Evolutionary conservation across 257 asterid species (phyloP).

Genomic region (Solanum tarapatanum): DNA sequence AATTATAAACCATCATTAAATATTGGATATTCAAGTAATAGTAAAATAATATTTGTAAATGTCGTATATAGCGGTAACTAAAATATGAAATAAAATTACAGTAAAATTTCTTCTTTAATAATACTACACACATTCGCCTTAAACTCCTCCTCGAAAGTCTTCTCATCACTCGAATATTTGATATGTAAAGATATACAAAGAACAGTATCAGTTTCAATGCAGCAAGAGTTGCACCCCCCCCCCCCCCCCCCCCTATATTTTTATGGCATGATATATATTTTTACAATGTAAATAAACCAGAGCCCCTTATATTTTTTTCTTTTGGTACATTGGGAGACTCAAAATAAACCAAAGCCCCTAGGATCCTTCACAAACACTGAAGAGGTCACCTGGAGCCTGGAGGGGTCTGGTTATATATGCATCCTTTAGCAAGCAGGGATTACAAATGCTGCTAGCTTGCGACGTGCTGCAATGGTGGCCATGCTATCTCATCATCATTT

Average conservation of each 20-base stretch:
- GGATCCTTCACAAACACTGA: background rate
- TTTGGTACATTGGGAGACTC: background rate
- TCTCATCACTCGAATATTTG: background rate
- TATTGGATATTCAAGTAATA: background rate
- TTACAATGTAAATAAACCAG: background rate
- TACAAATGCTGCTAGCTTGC: constrained; percentile 20
- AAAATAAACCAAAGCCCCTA: background rate
- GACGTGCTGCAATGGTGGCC: constrained; percentile 75
- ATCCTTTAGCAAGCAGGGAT: background rate
- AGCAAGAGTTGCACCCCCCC: background rate
- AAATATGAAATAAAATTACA: background rate
- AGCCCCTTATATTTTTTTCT: background rate
- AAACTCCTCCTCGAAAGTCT: background rate
- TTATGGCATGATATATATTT: background rate
- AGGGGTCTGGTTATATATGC: background rate
- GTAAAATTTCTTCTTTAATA: background rate
- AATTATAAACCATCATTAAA: background rate
- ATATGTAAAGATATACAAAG: background rate
- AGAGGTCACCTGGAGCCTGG: background rate
- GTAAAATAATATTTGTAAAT: background rate
- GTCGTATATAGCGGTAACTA: background rate
- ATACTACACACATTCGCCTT: background rate
- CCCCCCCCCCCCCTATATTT: background rate
- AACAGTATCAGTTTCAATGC: background rate
- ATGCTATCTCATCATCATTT: constrained; percentile 76